Evolutionary conservation across 108 stramenopile genomes (phyloP).

Genomic region (Pseudonitzschia delicatissima): DNA sequence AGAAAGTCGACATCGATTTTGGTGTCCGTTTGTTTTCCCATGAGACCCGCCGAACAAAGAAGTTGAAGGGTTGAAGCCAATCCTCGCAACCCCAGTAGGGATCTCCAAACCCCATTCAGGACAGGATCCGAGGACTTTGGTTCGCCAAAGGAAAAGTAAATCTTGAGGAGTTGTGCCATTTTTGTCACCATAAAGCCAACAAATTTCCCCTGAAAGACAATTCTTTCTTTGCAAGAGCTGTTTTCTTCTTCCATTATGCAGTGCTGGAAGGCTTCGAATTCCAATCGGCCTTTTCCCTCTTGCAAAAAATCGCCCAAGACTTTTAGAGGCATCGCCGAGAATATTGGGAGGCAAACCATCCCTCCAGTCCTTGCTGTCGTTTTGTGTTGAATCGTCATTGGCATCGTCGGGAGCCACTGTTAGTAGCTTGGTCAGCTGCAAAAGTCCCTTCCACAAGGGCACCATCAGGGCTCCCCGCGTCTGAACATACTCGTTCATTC

Average conservation of each 20-base stretch:
- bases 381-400: neutral
- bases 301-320: neutral
- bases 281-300: conserved; percentile 5
- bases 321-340: neutral
- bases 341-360: neutral
- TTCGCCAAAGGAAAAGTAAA: neutral
- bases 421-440: neutral
- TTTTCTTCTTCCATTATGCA: neutral
- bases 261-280: neutral
- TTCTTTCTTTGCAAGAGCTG: neutral
- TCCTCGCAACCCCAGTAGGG: conserved; percentile 6
- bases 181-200: conserved; percentile 6
- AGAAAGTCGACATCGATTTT: neutral
- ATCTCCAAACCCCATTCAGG: neutral
- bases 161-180: neutral
- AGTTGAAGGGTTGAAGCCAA: conserved; percentile 5
- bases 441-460: conserved; percentile 7
- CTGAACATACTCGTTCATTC: conserved; percentile 16
- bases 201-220: conserved; percentile 6
- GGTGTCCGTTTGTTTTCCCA: neutral
- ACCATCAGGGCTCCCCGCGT: conserved; percentile 7
- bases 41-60: neutral
- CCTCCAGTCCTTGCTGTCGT: neutral
- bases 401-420: neutral
- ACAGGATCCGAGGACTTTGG: no score